phyloP scores from a whole-genome alignment of 208 protist genomes.

The Trypanosoma congolense region DNA sequence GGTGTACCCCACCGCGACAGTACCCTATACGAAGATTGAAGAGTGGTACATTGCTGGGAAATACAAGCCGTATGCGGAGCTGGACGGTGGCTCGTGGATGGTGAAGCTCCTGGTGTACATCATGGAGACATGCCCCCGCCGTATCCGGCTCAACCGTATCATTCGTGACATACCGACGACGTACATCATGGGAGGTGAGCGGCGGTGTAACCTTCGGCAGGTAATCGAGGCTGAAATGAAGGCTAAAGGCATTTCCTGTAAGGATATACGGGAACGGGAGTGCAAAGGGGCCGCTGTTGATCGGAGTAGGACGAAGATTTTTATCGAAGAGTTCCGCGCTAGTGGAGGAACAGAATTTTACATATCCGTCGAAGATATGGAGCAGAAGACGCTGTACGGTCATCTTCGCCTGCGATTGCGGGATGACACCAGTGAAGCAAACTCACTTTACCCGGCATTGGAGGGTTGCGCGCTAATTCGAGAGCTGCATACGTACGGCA shows the following conservation, averaged over 20 bases:
- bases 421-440: slow-evolving; percentile 37
- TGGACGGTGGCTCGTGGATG: slow-evolving; percentile 71
- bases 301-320: slow-evolving; percentile 52
- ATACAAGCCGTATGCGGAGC: slow-evolving; percentile 95
- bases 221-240: slow-evolving; percentile 94
- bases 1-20: slow-evolving; percentile 99
- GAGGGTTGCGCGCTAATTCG: slow-evolving; percentile 93
- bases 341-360: slow-evolving; percentile 82
- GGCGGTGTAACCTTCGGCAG: slow-evolving; percentile 97
- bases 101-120: slow-evolving; percentile 95
- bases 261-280: slow-evolving; percentile 94
- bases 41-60: slow-evolving; percentile 95
- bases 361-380: slow-evolving; percentile 76
- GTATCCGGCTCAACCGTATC: slow-evolving; percentile 98
- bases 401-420: slow-evolving; percentile 82
- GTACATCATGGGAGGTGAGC: slow-evolving; percentile 96
- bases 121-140: slow-evolving; percentile 94
- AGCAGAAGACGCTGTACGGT: slow-evolving; percentile 82
- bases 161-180: slow-evolving; percentile 98
- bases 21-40: slow-evolving; percentile 97
- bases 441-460: slow-evolving; percentile 86
- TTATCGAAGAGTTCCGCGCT: slow-evolving; percentile 70
- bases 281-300: slow-evolving; percentile 78
- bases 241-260: slow-evolving; percentile 84
- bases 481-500: slow-evolving; percentile 97